Evolutionary conservation across 345 rosid species (phyloP).

Genomic region (Gossypium turneri): DNA sequence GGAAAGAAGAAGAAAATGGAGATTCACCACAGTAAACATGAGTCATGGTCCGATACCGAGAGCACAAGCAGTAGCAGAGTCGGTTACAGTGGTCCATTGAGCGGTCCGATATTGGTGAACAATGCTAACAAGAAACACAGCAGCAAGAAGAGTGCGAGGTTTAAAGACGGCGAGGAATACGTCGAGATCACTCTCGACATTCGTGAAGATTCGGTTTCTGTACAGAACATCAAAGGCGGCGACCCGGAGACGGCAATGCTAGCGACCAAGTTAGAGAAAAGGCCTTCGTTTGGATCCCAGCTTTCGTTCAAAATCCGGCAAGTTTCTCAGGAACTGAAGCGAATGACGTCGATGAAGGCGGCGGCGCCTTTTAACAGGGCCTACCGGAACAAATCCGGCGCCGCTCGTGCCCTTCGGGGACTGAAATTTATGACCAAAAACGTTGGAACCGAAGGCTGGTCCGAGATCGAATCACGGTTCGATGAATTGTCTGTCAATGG

Average conservation of each 20-base stretch:
- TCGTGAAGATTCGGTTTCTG: conserved; percentile 42
- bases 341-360: conserved; percentile 38
- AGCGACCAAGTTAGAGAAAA: conserved; percentile 36
- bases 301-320: conserved; percentile 37
- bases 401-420: conserved; percentile 62
- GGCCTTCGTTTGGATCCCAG: conserved; percentile 39
- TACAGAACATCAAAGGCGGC: conserved; percentile 45
- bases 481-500: conserved; percentile 49
- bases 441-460: conserved; percentile 55
- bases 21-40: conserved; percentile 32
- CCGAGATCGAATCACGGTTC: conserved; percentile 51
- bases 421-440: conserved; percentile 51
- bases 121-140: conserved; percentile 20
- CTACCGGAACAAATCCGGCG: conserved; percentile 61
- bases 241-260: conserved; percentile 38
- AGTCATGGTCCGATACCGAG: conserved; percentile 39
- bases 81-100: conserved; percentile 44
- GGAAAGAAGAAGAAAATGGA: conserved; percentile 27
- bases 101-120: conserved; percentile 33
- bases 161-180: conserved; percentile 27
- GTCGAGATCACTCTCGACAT: conserved; percentile 62
- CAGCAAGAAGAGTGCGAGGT: conserved; percentile 42
- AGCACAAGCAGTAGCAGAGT: conserved; percentile 29
- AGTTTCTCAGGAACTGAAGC: conserved; percentile 56
- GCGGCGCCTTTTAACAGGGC: conserved; percentile 24